Evolutionary conservation across 257 asterid genomes (phyloP).

Genomic region (Lithospermum erythrorhizon): DNA sequence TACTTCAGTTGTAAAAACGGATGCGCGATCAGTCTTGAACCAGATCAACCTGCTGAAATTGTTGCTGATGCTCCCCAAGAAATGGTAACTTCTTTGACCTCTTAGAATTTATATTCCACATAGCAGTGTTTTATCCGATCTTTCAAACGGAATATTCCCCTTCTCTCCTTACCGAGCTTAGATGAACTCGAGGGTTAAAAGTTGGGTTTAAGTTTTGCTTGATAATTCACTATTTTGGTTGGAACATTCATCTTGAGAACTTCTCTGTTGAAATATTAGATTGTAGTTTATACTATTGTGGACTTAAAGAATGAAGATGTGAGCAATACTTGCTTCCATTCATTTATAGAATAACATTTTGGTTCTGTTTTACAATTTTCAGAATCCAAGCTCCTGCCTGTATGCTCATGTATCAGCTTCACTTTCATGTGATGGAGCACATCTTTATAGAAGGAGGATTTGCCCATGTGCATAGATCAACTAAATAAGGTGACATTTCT

Average conservation of each 20-base stretch:
- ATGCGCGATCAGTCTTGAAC: slow-evolving; percentile 66
- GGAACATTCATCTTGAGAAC: too few species aligned
- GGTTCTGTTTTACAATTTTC: not conserved
- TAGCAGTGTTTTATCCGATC: not conserved
- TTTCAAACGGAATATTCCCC: too few species aligned
- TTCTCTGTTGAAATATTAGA: too few species aligned
- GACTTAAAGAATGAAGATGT: not conserved
- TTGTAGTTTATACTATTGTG: not conserved
- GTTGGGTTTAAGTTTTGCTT: too few species aligned
- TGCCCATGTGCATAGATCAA: slow-evolving; percentile 64
- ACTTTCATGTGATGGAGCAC: slow-evolving; percentile 79
- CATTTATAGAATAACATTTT: not conserved
- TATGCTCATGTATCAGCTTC: slow-evolving; percentile 38
- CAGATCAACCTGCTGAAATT: slow-evolving; percentile 96
- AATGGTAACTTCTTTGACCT: slow-evolving; percentile 36
- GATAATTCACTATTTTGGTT: too few species aligned
- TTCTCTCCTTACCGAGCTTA: too few species aligned
- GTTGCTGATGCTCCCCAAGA: slow-evolving; percentile 69
- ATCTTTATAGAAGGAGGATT: slow-evolving; percentile 66
- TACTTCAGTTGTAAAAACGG: slow-evolving; percentile 75
- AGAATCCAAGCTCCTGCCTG: slow-evolving; percentile 80
- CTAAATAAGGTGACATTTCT: slow-evolving; percentile 1
- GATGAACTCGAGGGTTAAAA: too few species aligned
- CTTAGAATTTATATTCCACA: not conserved
- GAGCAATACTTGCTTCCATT: not conserved